Evolutionary conservation across 345 rosid species (phyloP), one percentile per base, ranked within the genome.

Genomic region (Pistacia vera): DNA sequence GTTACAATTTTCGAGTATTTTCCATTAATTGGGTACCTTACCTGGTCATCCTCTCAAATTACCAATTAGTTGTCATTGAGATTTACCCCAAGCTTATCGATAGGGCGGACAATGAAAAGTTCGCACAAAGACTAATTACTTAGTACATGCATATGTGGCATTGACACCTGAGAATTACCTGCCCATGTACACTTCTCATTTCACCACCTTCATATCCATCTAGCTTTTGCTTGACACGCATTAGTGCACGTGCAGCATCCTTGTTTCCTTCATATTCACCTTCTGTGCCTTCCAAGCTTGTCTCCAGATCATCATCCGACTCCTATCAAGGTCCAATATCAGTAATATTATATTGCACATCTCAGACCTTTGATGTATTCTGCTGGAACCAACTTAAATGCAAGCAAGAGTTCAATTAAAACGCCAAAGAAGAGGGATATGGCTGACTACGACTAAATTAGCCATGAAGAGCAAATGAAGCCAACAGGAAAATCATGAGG

Each of bases 131-230:
- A 11, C 46, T 20, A 11, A 4, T 14, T 30, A n/a, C 51, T 4
- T 3, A n/a, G 2, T 0, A 6, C 18, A 51, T 62, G 46, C 41
- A 38, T 18, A 8, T 7, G 68, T 38, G 73, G 52, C 33, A 68
- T 13, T 48, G 60, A 46, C 17, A 14, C 25, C 25, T 46, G 59
- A 75, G 70, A 51, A n/a, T 60, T 86, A 93, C 99, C 98, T 93
- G 98, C 72, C 99, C 98, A 72, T 96, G 90, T 46, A 89, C 83
- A 73, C 99, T 93, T 85, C 97, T 91, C 88, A 88, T 80, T 89
- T 92, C 99, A 63, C 98, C 99, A 74, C 84, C 99, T 79, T 96
- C 99, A 68, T 96, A 96, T 52, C 99, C 99, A 81, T 96, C 99
- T 49, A 93, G 90, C 81, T 96, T 96, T 81, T 93, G 94, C 88